Percentiles rank a stretch among this genome's conserved stretches.
Evolutionary conservation across 345 rosid genomes (phyloP).

Genomic region (Dipteronia dyeriana): DNA sequence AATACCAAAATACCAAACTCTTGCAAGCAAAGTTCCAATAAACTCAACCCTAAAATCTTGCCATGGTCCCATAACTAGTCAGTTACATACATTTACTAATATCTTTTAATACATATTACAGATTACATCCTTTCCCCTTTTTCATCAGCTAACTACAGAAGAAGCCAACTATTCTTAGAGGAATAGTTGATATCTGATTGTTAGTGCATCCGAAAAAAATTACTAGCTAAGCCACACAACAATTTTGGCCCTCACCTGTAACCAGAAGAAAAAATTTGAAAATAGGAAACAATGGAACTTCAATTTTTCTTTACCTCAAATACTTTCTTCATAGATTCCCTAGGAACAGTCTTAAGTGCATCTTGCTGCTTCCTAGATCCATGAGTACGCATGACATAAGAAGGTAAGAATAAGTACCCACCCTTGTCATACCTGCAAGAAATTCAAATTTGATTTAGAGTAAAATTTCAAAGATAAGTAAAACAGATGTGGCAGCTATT

Average conservation of each 20-base stretch:
- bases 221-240: slow-evolving; percentile 6
- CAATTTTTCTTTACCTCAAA: slow-evolving; percentile 63
- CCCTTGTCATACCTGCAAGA: slow-evolving; percentile 82
- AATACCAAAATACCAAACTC: no score
- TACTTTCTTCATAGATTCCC: slow-evolving; percentile 58
- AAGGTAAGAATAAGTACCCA: slow-evolving; percentile 89
- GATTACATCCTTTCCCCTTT: neutral
- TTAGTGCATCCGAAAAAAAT: neutral
- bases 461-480: slow-evolving; percentile 10
- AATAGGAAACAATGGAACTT: neutral
- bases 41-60: neutral
- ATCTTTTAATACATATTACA: neutral
- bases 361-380: slow-evolving; percentile 87
- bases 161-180: neutral
- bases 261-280: neutral
- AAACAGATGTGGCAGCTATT: neutral
- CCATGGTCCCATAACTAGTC: neutral
- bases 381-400: slow-evolving; percentile 94
- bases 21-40: neutral
- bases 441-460: slow-evolving; percentile 4
- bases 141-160: neutral
- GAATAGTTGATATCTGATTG: neutral
- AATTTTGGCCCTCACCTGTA: neutral
- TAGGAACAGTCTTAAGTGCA: slow-evolving; percentile 49
- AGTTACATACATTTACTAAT: neutral